phyloP scores from a whole-genome alignment of 768 basidiomycete species.

The Polyporus arcularius region DNA sequence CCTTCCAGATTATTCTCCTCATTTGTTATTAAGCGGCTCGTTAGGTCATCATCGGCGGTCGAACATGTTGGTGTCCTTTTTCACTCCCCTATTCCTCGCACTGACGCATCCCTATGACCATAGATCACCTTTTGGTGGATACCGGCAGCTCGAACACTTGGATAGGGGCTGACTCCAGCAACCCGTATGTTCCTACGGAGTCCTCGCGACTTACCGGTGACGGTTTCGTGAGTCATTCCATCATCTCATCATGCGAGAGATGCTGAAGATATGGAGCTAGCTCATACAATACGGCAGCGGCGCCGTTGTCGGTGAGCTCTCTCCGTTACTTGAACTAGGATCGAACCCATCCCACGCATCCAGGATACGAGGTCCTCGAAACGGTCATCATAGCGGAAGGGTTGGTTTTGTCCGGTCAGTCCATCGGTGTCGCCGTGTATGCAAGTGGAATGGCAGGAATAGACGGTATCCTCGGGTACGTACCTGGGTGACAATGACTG shows the following conservation, averaged over 20 bases:
- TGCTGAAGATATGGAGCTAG: constrained; percentile 1
- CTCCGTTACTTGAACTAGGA: not conserved
- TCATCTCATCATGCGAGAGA: not conserved
- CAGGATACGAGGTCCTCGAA: constrained; percentile 31
- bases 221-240: not conserved
- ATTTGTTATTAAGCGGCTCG: too few species aligned
- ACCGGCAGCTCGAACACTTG: constrained; percentile 29
- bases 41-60: too few species aligned
- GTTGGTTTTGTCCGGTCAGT: constrained; percentile 44
- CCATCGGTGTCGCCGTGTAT: constrained; percentile 42
- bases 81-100: too few species aligned
- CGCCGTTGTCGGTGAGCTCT: constrained; percentile 4
- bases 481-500: not conserved
- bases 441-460: constrained; percentile 32
- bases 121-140: constrained; percentile 26
- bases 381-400: constrained; percentile 40
- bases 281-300: constrained; percentile 23
- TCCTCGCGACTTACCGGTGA: constrained; percentile 2
- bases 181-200: not conserved
- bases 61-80: too few species aligned
- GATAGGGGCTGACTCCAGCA: constrained; percentile 16
- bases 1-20: not conserved
- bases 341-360: too few species aligned
- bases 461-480: constrained; percentile 51
- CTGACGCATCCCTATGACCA: constrained; percentile 1